Evolutionary conservation across 768 basidiomycete genomes (phyloP).

Genomic region (Podaxis sp.): DNA sequence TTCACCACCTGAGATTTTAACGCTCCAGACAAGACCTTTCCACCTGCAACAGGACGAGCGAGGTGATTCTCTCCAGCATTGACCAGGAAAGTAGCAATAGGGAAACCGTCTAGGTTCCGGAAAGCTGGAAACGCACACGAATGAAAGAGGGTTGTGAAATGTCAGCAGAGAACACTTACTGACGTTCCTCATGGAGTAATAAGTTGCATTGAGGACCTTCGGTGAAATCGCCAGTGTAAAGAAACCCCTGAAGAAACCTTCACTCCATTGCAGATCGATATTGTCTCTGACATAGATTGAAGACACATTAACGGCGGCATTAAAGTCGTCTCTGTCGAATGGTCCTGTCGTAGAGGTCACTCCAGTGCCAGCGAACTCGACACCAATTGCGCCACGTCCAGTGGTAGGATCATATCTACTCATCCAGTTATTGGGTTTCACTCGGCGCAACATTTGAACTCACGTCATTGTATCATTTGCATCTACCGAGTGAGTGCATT

Average conservation of each 20-base stretch:
- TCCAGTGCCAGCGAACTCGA: constrained; percentile 57
- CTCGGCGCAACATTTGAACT: constrained; percentile 9
- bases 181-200: constrained; percentile 48
- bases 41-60: constrained; percentile 44
- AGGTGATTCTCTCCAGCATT: constrained; percentile 42
- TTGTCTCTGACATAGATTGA: constrained; percentile 33
- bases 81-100: constrained; percentile 38
- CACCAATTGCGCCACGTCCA: constrained; percentile 47
- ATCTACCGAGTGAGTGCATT: constrained; percentile 23
- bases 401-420: constrained; percentile 42
- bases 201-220: constrained; percentile 43
- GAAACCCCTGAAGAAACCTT: constrained; percentile 56
- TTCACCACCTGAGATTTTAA: constrained; percentile 25
- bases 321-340: constrained; percentile 37
- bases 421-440: background rate
- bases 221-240: constrained; percentile 48
- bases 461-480: constrained; percentile 45
- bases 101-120: constrained; percentile 41
- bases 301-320: constrained; percentile 35
- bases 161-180: constrained; percentile 25
- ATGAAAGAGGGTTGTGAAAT: background rate
- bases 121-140: constrained; percentile 20
- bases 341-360: constrained; percentile 44
- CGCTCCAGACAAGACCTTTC: constrained; percentile 39
- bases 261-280: constrained; percentile 54